phyloP scores from a whole-genome alignment of 306 rosid species.

The Cucurbita ficifolia region DNA sequence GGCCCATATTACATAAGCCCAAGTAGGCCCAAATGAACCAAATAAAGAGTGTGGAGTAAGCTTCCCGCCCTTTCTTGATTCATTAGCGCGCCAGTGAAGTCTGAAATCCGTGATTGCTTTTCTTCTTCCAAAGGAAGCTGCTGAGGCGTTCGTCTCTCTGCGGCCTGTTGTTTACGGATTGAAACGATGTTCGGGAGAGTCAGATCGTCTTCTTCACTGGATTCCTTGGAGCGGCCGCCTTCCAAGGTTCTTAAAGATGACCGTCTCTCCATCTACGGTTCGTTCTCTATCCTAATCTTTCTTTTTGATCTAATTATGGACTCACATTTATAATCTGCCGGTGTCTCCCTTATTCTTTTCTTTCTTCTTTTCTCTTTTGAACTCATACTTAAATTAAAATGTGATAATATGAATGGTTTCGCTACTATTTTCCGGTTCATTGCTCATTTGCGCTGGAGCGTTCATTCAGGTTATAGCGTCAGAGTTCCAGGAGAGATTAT shows the following conservation, averaged over 20 bases:
- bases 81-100: conserved; percentile 16
- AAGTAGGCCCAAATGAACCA: neutral
- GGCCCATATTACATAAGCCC: neutral
- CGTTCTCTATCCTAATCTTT: neutral
- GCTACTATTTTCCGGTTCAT: neutral
- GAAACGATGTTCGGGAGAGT: conserved; percentile 58
- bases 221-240: conserved; percentile 48
- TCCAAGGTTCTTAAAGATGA: conserved; percentile 68
- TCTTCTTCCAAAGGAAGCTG: neutral
- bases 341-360: neutral
- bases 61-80: conserved; percentile 35
- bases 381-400: neutral
- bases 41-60: conserved; percentile 11
- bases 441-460: neutral
- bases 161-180: neutral
- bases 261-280: conserved; percentile 74
- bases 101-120: neutral
- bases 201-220: conserved; percentile 48
- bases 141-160: neutral
- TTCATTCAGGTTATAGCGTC: neutral
- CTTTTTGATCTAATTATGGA: neutral
- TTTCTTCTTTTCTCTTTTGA: neutral
- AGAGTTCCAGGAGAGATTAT: neutral
- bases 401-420: neutral
- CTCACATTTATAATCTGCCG: neutral